Evolutionary conservation across 1,139 yeast species (phyloP), one percentile per base, ranked within the genome.

Genomic region (Suhomyces bolitotheri): DNA sequence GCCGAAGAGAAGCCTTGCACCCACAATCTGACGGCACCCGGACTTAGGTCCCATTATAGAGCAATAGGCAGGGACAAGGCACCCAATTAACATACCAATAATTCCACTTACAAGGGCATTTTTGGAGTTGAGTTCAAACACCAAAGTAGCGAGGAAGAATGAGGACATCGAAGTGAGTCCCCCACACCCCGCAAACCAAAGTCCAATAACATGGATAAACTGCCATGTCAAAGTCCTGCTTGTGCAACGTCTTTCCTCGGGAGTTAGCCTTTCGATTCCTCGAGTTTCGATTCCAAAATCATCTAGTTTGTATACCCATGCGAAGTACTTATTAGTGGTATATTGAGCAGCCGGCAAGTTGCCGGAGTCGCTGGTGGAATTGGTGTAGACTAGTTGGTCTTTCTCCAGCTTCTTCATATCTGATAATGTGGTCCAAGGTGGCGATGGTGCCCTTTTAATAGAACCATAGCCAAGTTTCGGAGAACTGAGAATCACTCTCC

Each of bases 21-120:
- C 57, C 1, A 65, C 71, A 57, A 66, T 64, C 43, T 66, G 73
- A 31, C 73, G 53, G 38, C 70, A 64, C 1, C 73, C 73, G 1
- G 71, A 64, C 36, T 56, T 51, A 8, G 71, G 64, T 1, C 72
- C 72, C 70, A 64, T 62, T 5, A 60, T 54, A 3, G 71, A 56
- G 34, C 67, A 61, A 41, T 64, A 66, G 3, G 71, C 71, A 0
- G 71, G 67, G 4, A 65, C 63, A 15, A 60, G 43, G 38, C 71
- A 63, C 4, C 72, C 71, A n/a, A 66, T 33, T 27, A 54, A 47
- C 53, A 58, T 51, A 0, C 62, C 55, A 2, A 62, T 41, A 11
- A 66, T 39, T 0, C 71, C 70, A 33, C 66, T 54, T 9, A 59
- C 49, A 38, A 66, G 43, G 3, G 67, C 41, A 41, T 64, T 57